These are phyloP conservation scores for Coniochaeta hoffmannii DNA, from an alignment of 2,329 filamentous ascomycete species.

Conservation along the genomic window DNA sequence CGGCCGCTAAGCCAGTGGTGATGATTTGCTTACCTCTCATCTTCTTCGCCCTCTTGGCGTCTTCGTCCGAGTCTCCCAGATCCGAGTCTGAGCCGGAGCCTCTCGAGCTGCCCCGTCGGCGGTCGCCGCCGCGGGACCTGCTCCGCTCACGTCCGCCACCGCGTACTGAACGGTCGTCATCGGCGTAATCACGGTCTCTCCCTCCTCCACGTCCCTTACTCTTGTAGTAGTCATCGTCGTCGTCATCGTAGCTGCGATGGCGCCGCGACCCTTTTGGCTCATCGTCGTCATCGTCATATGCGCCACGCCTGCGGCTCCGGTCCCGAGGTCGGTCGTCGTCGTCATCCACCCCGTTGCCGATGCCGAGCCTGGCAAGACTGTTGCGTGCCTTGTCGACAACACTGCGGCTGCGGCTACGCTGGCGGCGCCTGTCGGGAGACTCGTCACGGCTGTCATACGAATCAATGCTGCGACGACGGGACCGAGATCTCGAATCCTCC, in stretches of 20 bases:
- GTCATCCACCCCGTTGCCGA: constrained; percentile 42
- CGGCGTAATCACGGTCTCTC: constrained; percentile 34
- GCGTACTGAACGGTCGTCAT: constrained; percentile 33
- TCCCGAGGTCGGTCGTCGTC: constrained; percentile 26
- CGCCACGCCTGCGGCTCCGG: constrained; percentile 16
- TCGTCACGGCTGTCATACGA: constrained; percentile 36
- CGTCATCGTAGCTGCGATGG: constrained; percentile 9
- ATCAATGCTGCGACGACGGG: constrained; percentile 46
- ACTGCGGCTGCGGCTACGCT: constrained; percentile 54
- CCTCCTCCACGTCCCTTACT: constrained; percentile 27
- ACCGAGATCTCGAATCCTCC: constrained; percentile 29
- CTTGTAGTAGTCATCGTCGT: constrained; percentile 35
- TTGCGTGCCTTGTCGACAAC: constrained; percentile 57
- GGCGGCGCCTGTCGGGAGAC: constrained; percentile 29
- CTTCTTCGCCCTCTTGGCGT: constrained; percentile 45
- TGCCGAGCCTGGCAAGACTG: constrained; percentile 53
- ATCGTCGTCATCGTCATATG: constrained; percentile 20
- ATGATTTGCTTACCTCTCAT: constrained; percentile 57
- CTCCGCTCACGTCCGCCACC: constrained; percentile 28
- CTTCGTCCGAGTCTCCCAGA: constrained; percentile 50
- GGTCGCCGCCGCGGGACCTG: constrained; percentile 27
- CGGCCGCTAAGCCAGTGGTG: constrained; percentile 47
- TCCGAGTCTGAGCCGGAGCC: constrained; percentile 43
- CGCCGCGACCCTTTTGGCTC: constrained; percentile 22
- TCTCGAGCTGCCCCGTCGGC: constrained; percentile 26